Conservation (phyloP, 1,139 yeast genomes). For the Pichia sp. region DNA sequence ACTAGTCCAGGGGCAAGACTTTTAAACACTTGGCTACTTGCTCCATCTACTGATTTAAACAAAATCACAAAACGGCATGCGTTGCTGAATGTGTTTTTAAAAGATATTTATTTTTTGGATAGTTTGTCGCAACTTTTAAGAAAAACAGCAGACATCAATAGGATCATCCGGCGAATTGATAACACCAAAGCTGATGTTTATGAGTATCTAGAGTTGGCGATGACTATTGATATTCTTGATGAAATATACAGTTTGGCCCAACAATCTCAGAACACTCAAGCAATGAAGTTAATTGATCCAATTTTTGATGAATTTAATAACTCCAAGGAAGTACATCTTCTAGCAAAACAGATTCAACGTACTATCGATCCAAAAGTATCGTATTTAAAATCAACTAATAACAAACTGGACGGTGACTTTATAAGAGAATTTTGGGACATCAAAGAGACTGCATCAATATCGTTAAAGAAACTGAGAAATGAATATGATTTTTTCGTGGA, state of each 20-base stretch:
- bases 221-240: constrained; percentile 22
- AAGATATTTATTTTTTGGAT: constrained; percentile 35
- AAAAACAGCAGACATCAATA: constrained; percentile 43
- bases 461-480: constrained; percentile 20
- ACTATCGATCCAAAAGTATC: constrained; percentile 23
- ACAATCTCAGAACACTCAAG: constrained; percentile 2
- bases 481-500: constrained; percentile 31
- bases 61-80: constrained; percentile 59
- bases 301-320: constrained; percentile 19
- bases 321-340: constrained; percentile 13
- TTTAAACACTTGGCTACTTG: constrained; percentile 72
- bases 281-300: constrained; percentile 13
- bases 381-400: constrained; percentile 14
- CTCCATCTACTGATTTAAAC: constrained; percentile 60
- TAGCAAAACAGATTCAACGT: constrained; percentile 19
- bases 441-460: constrained; percentile 19
- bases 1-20: constrained; percentile 80
- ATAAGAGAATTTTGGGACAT: constrained; percentile 24
- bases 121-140: constrained; percentile 32
- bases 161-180: constrained; percentile 45
- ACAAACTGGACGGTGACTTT: constrained; percentile 22
- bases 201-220: constrained; percentile 27
- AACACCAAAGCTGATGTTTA: constrained; percentile 25
- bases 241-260: constrained; percentile 18
- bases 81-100: constrained; percentile 49